phyloP scores from a whole-genome alignment of 805 yeast genomes.

The Cyberlindnera suaveolens region DNA sequence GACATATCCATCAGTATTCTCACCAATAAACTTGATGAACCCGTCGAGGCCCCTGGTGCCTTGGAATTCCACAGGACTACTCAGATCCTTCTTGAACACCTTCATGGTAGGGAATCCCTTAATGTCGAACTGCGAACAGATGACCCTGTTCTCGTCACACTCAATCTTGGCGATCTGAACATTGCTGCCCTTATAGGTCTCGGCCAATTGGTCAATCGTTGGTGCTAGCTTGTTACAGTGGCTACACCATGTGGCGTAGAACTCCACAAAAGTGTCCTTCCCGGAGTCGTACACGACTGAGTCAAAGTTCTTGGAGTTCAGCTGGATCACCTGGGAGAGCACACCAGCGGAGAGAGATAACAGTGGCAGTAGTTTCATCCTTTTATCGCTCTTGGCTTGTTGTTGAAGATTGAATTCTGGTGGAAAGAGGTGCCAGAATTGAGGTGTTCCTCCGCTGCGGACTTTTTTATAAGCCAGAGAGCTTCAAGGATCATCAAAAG shows the following conservation, averaged over 20 bases:
- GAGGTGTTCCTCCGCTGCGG: too few species aligned
- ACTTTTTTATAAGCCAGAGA: too few species aligned
- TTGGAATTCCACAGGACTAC: slow-evolving; percentile 53
- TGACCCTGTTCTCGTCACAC: slow-evolving; percentile 84
- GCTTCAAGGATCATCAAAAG: too few species aligned
- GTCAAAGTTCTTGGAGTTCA: slow-evolving; percentile 36
- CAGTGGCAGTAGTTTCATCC: neutral
- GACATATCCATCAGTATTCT: slow-evolving; percentile 29
- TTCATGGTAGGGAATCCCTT: slow-evolving; percentile 89
- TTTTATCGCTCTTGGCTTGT: neutral
- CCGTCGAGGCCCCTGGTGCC: slow-evolving; percentile 68
- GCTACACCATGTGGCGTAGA: slow-evolving; percentile 97
- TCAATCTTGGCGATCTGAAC: slow-evolving; percentile 82
- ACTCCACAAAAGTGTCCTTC: slow-evolving; percentile 74
- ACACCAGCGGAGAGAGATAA: neutral
- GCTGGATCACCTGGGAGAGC: neutral
- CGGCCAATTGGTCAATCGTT: slow-evolving; percentile 78
- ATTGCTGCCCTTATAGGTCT: slow-evolving; percentile 43
- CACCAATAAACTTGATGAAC: slow-evolving; percentile 58
- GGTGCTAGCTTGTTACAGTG: slow-evolving; percentile 92
- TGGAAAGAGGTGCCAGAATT: too few species aligned
- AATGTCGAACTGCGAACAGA: slow-evolving; percentile 56
- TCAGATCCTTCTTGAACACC: slow-evolving; percentile 52
- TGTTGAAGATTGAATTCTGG: too few species aligned
- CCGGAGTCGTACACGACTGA: slow-evolving; percentile 51